phyloP scores from a whole-genome alignment of 2,329 filamentous ascomycete species.

The Fusarium nematophilum region DNA sequence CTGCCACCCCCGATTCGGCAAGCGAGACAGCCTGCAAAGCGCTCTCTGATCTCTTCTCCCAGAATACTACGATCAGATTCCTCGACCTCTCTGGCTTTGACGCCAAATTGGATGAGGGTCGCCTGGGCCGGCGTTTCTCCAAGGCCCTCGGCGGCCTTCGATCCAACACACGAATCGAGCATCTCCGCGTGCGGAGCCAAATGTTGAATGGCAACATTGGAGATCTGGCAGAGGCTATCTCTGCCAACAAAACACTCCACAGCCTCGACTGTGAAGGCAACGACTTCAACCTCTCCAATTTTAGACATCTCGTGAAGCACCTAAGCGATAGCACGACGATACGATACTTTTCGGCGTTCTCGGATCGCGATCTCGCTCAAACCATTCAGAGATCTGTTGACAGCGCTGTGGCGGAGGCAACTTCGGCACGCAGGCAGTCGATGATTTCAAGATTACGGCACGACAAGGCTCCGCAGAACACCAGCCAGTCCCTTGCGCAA shows the following conservation, averaged over 20 bases:
- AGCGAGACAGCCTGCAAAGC: conserved; percentile 60
- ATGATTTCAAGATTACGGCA: conserved; percentile 49
- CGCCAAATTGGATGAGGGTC: conserved; percentile 67
- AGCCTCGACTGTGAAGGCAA: conserved; percentile 68
- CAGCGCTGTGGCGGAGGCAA: conserved; percentile 41
- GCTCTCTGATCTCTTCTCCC: conserved; percentile 62
- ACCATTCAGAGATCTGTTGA: conserved; percentile 51
- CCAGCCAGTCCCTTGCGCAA: conserved; percentile 50
- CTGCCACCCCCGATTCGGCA: conserved; percentile 60
- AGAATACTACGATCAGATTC: conserved; percentile 62
- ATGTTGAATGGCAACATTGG: conserved; percentile 66
- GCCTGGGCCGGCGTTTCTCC: conserved; percentile 65
- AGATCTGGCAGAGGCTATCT: conserved; percentile 62
- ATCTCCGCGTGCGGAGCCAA: conserved; percentile 67
- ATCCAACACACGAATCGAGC: conserved; percentile 57
- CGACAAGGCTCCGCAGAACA: conserved; percentile 44
- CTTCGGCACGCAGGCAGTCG: conserved; percentile 48
- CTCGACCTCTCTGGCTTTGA: conserved; percentile 68
- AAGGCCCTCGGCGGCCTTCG: conserved; percentile 60
- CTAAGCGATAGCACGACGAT: conserved; percentile 57
- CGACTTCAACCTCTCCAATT: conserved; percentile 64
- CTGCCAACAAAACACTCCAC: conserved; percentile 59
- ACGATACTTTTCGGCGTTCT: conserved; percentile 58
- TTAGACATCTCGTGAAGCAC: conserved; percentile 59
- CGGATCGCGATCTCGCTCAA: conserved; percentile 49